Evolutionary conservation across 352 stramenopile genomes (phyloP), one percentile per base, ranked within the genome.

Genomic region (Phytopythium helicoides): DNA sequence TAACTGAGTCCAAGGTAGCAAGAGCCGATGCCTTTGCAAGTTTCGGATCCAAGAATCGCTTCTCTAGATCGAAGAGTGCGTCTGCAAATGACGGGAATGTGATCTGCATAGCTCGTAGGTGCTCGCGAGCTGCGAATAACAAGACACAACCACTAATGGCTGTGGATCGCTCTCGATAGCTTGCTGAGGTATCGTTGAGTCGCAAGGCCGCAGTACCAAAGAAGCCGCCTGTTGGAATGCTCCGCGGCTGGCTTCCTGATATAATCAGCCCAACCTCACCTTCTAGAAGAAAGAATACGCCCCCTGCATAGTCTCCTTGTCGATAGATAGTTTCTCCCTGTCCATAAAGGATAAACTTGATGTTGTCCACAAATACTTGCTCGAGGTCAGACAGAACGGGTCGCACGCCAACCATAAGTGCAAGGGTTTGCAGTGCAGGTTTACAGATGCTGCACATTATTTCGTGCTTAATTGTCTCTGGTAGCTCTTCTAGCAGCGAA

Each of bases 241-340:
- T 64, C 8, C 78, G 65, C 15, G 75, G 73, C 4, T 47, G 21
- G 1, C 54, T 38, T 4, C 59, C 71, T 31, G 79, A 77, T 7
- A 60, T 31, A 25, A 78, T 73, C 8, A 87, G 39, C 21, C 68
- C 81, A 0, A 89, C 51, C 35, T 87, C 68, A 0, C 78, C 78
- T 41, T 76, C 58, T 6, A 89, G 47, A 18, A 89, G 46, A 34
- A 87, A 89, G 48, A 87, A 87, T 2, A 89, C 12, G 0, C 75
- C 78, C 3, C 47, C 76, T 1, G 71, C 75, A 40, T 69, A 85
- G 54, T 86, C 77, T 10, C 74, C 77, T 54, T 85, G 75, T 0
- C 77, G 55, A 49, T 88, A 90, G 6, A 88, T 59, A n/a, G 81
- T 60, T 46, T 90, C 76, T 0, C 72, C 75, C 52, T 88, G 76